Base-by-base conservation (phyloP, 2,329 filamentous ascomycete genomes). In the Talaromyces atroroseus region DNA sequence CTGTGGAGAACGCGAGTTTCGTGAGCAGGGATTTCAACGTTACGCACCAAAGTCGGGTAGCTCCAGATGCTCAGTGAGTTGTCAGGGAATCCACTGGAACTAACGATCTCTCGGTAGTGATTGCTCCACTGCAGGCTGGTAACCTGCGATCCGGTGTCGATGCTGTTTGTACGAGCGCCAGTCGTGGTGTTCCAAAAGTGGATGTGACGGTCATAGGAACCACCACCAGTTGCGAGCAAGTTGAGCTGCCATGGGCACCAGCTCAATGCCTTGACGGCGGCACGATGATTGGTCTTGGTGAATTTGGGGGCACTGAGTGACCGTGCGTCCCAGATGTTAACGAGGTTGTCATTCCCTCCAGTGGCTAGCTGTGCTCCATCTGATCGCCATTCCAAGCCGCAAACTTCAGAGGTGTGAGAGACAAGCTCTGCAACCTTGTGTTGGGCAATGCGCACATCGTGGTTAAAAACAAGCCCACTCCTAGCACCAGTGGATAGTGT, bases 131-230 rank as follows among this genome's bases (percentile, higher is more conserved):
- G 87, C 57, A 99, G 84, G 65, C 89, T 94, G 64, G 94, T 99
- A 57, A 99, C 95, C 75, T 99, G 94, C 48, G 91, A 96, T 59
- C 94, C 94, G 42, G 94, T 97, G 74, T 97, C 92, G 74, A 99
- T 97, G 82, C 90, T 95, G 86, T 99, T 99, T 78, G 95, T 92
- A 66, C 94, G 89, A 53, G 94, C 92, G 59, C 94, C 94, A 4
- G 92, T 96, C 21, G 94, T 97, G 48, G 92, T 95, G 82, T 99
- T 99, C 94, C 94, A 99, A 84, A 99, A 99, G 80, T 99, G 94
- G 74, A 99, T 99, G 77, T 96, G 89, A 65, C 91, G 89, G 73
- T 99, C 94, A 74, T 96, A 95, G 45, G 90, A 95, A 64, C 94
- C 94, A 69, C 94, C 94, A 57, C 94, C 94, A 45, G 94, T 97